These are phyloP conservation scores for Cynanchum wilfordii DNA, from an alignment of 257 asterid species.

Conservation along the genomic window DNA sequence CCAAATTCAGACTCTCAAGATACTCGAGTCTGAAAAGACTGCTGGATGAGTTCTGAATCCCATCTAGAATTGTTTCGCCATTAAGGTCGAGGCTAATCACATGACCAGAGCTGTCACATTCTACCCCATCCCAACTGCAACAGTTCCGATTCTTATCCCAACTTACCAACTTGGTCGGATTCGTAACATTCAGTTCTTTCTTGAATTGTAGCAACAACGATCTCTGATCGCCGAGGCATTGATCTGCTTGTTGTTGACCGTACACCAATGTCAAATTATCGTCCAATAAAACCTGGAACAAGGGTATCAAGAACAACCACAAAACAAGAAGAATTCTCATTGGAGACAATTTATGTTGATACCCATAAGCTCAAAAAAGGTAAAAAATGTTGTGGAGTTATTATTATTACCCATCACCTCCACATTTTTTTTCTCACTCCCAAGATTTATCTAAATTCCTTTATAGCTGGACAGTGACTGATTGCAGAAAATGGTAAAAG, in stretches of 20 bases:
- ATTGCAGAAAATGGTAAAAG: background rate
- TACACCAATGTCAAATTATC: background rate
- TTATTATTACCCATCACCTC: constrained; percentile 12
- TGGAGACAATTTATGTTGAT: constrained; percentile 23
- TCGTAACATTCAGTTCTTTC: background rate
- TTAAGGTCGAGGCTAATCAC: constrained; percentile 41
- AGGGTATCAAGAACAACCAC: constrained; percentile 35
- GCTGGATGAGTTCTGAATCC: constrained; percentile 12
- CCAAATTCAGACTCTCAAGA: constrained; percentile 21
- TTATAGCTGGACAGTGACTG: background rate
- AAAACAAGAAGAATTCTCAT: constrained; percentile 43
- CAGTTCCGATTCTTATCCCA: constrained; percentile 44
- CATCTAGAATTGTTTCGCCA: constrained; percentile 26
- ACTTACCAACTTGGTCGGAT: constrained; percentile 16
- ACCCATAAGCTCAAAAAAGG: constrained; percentile 19
- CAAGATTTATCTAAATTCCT: background rate
- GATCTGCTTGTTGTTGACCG: background rate
- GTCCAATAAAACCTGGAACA: constrained; percentile 21
- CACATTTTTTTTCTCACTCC: background rate
- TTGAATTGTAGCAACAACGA: constrained; percentile 16
- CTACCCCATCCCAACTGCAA: constrained; percentile 56
- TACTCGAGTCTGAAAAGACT: constrained; percentile 12
- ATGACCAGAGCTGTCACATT: constrained; percentile 44
- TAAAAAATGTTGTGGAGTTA: background rate
- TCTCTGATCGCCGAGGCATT: constrained; percentile 21